Base-by-base conservation (phyloP, 495 filamentous ascomycete genomes). In the Lepidopterella palustris region DNA sequence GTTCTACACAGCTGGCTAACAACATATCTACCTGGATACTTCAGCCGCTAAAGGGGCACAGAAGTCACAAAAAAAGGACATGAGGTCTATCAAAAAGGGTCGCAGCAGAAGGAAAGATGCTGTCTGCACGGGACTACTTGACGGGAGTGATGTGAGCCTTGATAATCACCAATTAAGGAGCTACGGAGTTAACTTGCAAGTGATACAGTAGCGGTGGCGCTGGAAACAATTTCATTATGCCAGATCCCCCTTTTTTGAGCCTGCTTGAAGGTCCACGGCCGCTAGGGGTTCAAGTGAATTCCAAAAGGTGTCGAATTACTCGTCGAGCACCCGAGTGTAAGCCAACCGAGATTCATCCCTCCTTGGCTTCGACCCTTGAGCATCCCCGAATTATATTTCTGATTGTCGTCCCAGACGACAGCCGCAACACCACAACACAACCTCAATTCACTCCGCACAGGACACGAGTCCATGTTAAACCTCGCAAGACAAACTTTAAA, bases 401-500 rank as follows among this genome's bases (percentile, higher is more conserved):
- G 13, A 3, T 18, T 18, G 35, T 42, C 35, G 35, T 18, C 35
- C 35, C 35, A 42, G 35, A 50, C 47, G 18, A 50, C 47, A 21
- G 26, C 20, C 2, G 13, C 13, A 42, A 13, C 35, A 27, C 54
- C 26, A 13, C 31, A 18, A 29, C 61, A 23, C 55, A 9, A 32
- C 49, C 57, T 65, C 53, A 35, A 60, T 63, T 63, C 55, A 55
- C 45, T n/a, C 53, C 24, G 9, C 50, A 10, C 53, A 40, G 11
- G 25, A 50, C 11, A 24, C 25, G 29, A 53, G 64, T 64, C 48
- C 65, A 68, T 68, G 65, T 50, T 68, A 25, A 62, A 60, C 47
- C 53, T 53, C 61, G 65, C 65, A 21, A 61, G 61, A 57, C 61
- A 62, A 29, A 68, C 79, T 65, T 70, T 81, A 55, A 79, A 80